A percentile compares a stretch with the other conserved stretches of the same genome.
Conservation (phyloP, 192 early-diverging fungal genomes). For the Obelidium mucronatum region DNA sequence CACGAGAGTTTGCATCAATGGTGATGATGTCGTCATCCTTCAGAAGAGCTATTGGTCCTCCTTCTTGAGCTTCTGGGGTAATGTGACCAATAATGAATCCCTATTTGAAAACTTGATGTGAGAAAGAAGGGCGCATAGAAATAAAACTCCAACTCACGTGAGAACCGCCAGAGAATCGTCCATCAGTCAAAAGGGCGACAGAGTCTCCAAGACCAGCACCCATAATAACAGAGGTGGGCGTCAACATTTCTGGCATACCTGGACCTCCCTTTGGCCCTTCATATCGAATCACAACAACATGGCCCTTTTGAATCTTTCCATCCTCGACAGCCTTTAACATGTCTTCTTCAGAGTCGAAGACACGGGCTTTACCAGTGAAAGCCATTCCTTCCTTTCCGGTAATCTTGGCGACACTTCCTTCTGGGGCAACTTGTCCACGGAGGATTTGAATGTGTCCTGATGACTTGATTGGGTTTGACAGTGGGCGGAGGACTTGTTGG, state of each 20-base stretch:
- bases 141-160: constrained; percentile 65
- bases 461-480: constrained; percentile 88
- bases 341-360: constrained; percentile 91
- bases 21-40: constrained; percentile 87
- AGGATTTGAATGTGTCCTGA: constrained; percentile 96
- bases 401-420: constrained; percentile 98
- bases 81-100: constrained; percentile 99
- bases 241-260: constrained; percentile 99
- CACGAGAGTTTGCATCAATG: constrained; percentile 85
- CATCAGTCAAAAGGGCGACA: constrained; percentile 97
- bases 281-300: constrained; percentile 95
- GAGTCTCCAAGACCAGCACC: constrained; percentile 97
- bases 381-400: constrained; percentile 97
- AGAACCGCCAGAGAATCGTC: constrained; percentile 97
- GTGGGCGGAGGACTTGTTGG: constrained; percentile 89
- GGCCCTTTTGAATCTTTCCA: constrained; percentile 88
- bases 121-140: too few relatives aligned
- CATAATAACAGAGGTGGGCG: constrained; percentile 98
- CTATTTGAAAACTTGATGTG: constrained; percentile 40
- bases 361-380: constrained; percentile 88
- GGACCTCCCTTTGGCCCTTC: constrained; percentile 98
- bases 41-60: constrained; percentile 94
- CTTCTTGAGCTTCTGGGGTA: constrained; percentile 96
- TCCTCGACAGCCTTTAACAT: constrained; percentile 91
- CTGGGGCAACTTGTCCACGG: constrained; percentile 92